These are phyloP conservation scores for Candida ascalaphidarum DNA, from an alignment of 805 yeast genomes.

Conservation along the genomic window DNA sequence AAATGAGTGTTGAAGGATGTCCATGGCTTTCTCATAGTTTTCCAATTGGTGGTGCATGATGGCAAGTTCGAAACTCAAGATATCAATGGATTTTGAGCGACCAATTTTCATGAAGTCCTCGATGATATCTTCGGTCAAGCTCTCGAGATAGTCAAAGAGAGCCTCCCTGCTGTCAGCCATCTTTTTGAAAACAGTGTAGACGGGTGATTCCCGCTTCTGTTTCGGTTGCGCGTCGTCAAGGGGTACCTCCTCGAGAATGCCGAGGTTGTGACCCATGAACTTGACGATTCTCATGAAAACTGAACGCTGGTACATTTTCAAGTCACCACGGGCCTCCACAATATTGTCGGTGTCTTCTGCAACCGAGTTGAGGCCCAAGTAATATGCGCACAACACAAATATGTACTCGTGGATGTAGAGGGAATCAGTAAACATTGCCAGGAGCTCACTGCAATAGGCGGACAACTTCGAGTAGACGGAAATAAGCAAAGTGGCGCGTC, in stretches of 20 bases:
- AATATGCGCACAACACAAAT: too few species aligned
- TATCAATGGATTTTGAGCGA: slow-evolving; percentile 60
- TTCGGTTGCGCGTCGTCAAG: slow-evolving; percentile 2
- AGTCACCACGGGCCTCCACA: slow-evolving; percentile 6
- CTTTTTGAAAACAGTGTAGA: slow-evolving; percentile 2
- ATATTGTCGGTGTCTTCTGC: slow-evolving; percentile 17
- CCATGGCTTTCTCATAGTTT: slow-evolving; percentile 52
- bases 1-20: slow-evolving; percentile 60
- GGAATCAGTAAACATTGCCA: too few species aligned
- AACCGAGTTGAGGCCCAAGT: slow-evolving; percentile 18
- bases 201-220: neutral
- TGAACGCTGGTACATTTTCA: slow-evolving; percentile 5
- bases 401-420: too few species aligned
- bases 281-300: slow-evolving; percentile 21
- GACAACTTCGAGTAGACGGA: too few species aligned
- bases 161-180: slow-evolving; percentile 11
- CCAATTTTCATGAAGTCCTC: slow-evolving; percentile 41
- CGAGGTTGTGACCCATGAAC: slow-evolving; percentile 45
- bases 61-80: slow-evolving; percentile 74
- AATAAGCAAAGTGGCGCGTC: too few species aligned
- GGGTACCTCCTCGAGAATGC: slow-evolving; percentile 3
- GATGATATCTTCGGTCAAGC: slow-evolving; percentile 49
- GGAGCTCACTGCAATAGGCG: too few species aligned
- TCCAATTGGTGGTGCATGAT: slow-evolving; percentile 50
- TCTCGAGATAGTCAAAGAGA: slow-evolving; percentile 29